Base-by-base conservation (phyloP, 495 filamentous ascomycete species). In the Podospora pseudoanserina region DNA sequence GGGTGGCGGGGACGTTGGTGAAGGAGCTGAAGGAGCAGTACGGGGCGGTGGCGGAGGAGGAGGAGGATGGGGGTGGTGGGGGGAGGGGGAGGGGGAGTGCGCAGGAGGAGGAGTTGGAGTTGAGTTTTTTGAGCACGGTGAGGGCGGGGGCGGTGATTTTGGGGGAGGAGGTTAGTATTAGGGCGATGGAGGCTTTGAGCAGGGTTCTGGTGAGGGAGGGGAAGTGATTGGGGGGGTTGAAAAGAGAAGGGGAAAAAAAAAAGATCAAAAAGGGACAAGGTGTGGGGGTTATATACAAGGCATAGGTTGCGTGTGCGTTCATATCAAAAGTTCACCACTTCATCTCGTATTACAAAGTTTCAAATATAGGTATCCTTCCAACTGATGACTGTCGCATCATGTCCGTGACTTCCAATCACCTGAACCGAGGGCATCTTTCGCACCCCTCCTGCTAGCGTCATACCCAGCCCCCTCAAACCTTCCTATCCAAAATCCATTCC, bases 81-180 rank as follows among this genome's bases (percentile, higher is more conserved):
- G 15, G 16, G 57, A 27, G 54, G 61, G 56, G 16, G 57, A 27
- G 54, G 61, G 56, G 34, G 26, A 28, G 13, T 28, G 44, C 6
- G 85, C 93, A 32, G 61, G 30, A 49, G 60, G 59, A 61, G 23
- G 60, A 62, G 23, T 3, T 63, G n/a, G 94, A 97, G 78, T 89
- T 99, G 81, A 92, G 89, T 67, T 99, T 97, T 73, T 81, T 98
- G 66, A 92, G 88, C 70, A 98, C 94, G 2, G 93, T 93, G 15
- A 86, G 90, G 57, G 93, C 94, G 0, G 95, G 95, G 5, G 94
- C 92, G 2, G 94, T 99, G 9, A 91, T 99, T 70, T 86, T 99
- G 66, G 86, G 86, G 0, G 85, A 88, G 72, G 86, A 89, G 68
- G 91, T 93, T 75, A 79, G 93, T 30, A 80, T 81, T 27, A 84